Percentiles rank a stretch among this genome's conserved stretches.
Conservation (phyloP, 2,329 filamentous ascomycete species). For the Aspergillus quadrilineatus region DNA sequence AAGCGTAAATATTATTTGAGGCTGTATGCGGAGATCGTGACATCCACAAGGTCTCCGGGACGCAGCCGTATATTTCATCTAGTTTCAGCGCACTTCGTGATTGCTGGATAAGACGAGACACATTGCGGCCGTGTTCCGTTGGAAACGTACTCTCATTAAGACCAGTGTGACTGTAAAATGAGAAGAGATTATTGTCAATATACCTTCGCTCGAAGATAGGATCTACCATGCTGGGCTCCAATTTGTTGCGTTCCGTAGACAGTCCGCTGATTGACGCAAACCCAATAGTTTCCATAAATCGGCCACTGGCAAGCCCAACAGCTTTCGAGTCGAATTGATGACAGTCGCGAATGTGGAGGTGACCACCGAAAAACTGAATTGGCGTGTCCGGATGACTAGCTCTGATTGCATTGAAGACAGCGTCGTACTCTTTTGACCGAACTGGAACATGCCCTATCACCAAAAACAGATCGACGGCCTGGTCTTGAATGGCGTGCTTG, state of each 20-base stretch:
- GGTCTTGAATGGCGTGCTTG: constrained; percentile 73
- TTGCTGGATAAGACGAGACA: constrained; percentile 66
- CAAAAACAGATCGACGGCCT: constrained; percentile 79
- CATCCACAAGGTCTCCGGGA: constrained; percentile 78
- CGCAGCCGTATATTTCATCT: constrained; percentile 77
- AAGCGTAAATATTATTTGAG: constrained; percentile 74
- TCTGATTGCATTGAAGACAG: constrained; percentile 76
- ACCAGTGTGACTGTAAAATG: constrained; percentile 76
- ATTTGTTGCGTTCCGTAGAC: constrained; percentile 40
- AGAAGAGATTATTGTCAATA: constrained; percentile 90
- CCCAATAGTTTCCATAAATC: constrained; percentile 93
- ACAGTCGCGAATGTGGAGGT: constrained; percentile 85
- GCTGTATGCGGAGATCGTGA: constrained; percentile 72
- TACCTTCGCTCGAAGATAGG: constrained; percentile 74
- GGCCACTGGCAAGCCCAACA: constrained; percentile 78
- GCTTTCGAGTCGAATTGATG: constrained; percentile 74
- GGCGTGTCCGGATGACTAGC: constrained; percentile 74
- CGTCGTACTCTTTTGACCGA: constrained; percentile 73
- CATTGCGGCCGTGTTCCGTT: constrained; percentile 71
- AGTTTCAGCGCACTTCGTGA: constrained; percentile 71
- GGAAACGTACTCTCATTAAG: constrained; percentile 71
- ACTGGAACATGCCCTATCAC: constrained; percentile 83
- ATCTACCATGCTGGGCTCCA: constrained; percentile 25
- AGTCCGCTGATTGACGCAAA: constrained; percentile 83
- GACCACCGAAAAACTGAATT: constrained; percentile 89